A percentile compares a stretch with the other conserved stretches of the same genome.
Conservation (phyloP, 192 early-diverging fungal genomes). For the Lunasporangiospora selenospora region DNA sequence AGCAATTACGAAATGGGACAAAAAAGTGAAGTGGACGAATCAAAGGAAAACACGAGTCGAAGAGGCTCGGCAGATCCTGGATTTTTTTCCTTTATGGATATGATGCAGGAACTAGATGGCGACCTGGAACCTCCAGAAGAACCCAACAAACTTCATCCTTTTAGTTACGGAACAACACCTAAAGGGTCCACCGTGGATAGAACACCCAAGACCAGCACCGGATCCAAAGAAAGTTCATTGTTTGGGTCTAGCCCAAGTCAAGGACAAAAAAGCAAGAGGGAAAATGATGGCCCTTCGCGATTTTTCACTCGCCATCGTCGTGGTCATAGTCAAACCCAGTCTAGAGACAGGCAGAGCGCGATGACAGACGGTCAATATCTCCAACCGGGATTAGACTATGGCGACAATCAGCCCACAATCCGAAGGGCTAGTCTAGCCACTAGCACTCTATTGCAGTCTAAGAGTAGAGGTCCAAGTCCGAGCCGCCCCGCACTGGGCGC, state of each 20-base stretch:
- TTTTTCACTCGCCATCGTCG: conserved; percentile 15
- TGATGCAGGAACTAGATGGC: conserved; percentile 9
- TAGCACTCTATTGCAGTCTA: background rate
- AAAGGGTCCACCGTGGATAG: background rate
- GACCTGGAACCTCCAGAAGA: no score
- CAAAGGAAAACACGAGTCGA: background rate
- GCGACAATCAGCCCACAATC: background rate
- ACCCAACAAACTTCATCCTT: no score
- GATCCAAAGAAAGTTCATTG: background rate
- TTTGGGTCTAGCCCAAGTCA: background rate
- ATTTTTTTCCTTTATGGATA: conserved; percentile 8
- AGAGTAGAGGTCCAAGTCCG: no score
- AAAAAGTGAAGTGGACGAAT: background rate
- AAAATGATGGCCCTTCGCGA: background rate
- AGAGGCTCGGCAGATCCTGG: background rate
- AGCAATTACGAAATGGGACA: background rate
- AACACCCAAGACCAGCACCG: conserved; percentile 2
- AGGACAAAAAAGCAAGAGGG: background rate
- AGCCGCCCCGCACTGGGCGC: no score
- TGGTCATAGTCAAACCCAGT: conserved; percentile 21
- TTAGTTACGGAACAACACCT: no score
- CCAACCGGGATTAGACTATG: background rate
- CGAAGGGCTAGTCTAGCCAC: background rate
- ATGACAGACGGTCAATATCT: background rate
- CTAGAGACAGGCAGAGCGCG: no score